Evolutionary conservation across 2,329 filamentous ascomycete species (phyloP).

Genomic region (Pyrenophora teres): DNA sequence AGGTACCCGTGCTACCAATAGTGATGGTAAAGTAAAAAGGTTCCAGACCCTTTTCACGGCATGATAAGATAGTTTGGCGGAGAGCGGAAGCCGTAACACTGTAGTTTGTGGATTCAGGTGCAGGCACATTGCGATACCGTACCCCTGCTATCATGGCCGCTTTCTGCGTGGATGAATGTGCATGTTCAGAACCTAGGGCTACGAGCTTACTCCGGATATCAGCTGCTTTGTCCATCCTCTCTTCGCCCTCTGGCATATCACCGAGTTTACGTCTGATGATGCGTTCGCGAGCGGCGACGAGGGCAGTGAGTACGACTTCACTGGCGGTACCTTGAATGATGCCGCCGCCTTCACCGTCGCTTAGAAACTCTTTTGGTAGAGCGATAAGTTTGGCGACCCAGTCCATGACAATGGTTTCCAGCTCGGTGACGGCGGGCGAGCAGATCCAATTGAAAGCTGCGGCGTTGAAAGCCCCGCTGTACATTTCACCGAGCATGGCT

Average conservation of each 20-base stretch:
- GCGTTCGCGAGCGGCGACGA: conserved; percentile 81
- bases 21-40: conserved; percentile 88
- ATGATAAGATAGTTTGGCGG: conserved; percentile 64
- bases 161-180: conserved; percentile 86
- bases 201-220: conserved; percentile 73
- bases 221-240: conserved; percentile 63
- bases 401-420: conserved; percentile 91
- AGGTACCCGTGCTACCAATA: conserved; percentile 85
- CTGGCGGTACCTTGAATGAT: conserved; percentile 94
- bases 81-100: conserved; percentile 70
- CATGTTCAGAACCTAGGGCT: conserved; percentile 76
- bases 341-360: conserved; percentile 77
- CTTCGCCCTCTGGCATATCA: conserved; percentile 40
- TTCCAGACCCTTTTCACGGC: conserved; percentile 70
- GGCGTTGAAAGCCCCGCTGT: conserved; percentile 83
- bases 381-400: conserved; percentile 81
- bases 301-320: conserved; percentile 82
- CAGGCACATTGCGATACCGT: conserved; percentile 73
- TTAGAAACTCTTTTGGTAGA: conserved; percentile 75
- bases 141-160: conserved; percentile 84
- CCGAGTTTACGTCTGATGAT: conserved; percentile 55
- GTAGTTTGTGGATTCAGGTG: conserved; percentile 66
- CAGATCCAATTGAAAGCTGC: conserved; percentile 98
- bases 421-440: conserved; percentile 86
- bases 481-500: conserved; percentile 88